Base-by-base conservation (phyloP, 495 filamentous ascomycete genomes). In the Hyaloscypha hepaticicola region DNA sequence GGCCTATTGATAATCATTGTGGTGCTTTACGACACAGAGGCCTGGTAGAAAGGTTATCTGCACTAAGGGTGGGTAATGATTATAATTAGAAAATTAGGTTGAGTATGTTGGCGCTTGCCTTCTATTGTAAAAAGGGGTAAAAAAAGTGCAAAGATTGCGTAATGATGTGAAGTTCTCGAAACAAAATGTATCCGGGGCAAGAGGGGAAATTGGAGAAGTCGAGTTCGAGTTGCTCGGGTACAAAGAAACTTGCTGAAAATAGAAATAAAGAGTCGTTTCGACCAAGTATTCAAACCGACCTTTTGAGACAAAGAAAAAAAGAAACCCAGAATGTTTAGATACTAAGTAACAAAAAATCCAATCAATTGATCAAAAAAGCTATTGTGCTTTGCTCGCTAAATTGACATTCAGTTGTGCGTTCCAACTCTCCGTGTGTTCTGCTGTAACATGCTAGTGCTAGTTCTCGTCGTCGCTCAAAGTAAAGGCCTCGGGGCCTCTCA, bases 391-490 rank as follows among this genome's bases (percentile, higher is more conserved):
- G 3, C 38, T 45, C 38, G 38, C 38, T 45, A 45, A 45, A 3
- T 45, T 19, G 38, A 45, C 1, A 45, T 45, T 16, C 38, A 45
- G 14, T 16, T 45, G 38, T 45, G 19, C 38, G n/a, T n/a, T 45
- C 38, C 9, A 45, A 45, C 3, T 3, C 38, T 16, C 11, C 11
- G 5, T 45, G 12, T 45, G 19, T 45, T 45, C 16, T 45, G 38
- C 19, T 3, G 12, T 45, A 9, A 16, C 19, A 45, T 45, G 11
- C 50, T 53, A 66, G 29, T 61, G 56, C 24, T 41, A 59, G 11
- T 61, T 58, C 29, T 72, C 70, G 24, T 50, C 57, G 41, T 70
- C 70, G 31, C 63, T 65, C 19, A 66, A 48, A 26, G 65, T 65
- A 58, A 66, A 72, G 14, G 57, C 62, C 49, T 55, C 60, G 5